A percentile compares a stretch with the other conserved stretches of the same genome.
These are phyloP conservation scores for Pinus albicaulis DNA, from an alignment of 75 land plant genomes.

Conservation along the genomic window DNA sequence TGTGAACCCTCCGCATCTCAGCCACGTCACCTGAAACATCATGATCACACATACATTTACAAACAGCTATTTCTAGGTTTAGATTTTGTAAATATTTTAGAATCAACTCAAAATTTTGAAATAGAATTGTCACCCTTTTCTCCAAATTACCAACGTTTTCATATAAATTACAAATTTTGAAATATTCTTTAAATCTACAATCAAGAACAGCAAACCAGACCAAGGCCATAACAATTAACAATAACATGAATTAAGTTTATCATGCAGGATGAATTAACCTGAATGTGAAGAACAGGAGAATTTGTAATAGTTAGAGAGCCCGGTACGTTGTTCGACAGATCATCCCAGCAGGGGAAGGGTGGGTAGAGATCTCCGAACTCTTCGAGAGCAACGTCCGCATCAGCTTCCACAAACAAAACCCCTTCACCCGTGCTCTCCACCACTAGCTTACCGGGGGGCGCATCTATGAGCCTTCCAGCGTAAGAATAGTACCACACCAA, in stretches of 20 bases:
- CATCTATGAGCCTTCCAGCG: constrained; percentile 74
- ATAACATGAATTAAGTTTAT: too few relatives aligned
- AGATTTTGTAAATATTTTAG: too few relatives aligned
- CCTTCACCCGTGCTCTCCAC: constrained; percentile 77
- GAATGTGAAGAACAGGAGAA: constrained; percentile 63
- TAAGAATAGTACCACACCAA: constrained; percentile 64
- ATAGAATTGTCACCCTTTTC: too few relatives aligned
- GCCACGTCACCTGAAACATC: background rate
- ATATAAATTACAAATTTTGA: too few relatives aligned
- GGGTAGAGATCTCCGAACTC: constrained; percentile 66
- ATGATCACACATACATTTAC: too few relatives aligned
- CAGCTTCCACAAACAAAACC: constrained; percentile 82
- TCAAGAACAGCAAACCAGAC: too few relatives aligned
- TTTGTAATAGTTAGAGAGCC: constrained; percentile 59
- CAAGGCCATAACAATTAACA: too few relatives aligned
- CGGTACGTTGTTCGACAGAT: constrained; percentile 76
- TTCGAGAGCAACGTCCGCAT: constrained; percentile 42
- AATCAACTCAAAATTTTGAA: too few relatives aligned
- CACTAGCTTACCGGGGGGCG: constrained; percentile 60
- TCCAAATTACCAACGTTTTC: too few relatives aligned
- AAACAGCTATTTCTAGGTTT: too few relatives aligned
- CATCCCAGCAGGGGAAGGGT: constrained; percentile 58
- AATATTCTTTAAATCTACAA: too few relatives aligned
- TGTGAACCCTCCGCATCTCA: background rate
- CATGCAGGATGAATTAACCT: constrained; percentile 37